A percentile compares a stretch with the other conserved stretches of the same genome.
These are phyloP conservation scores for Dentipellis sp. DNA, from an alignment of 768 basidiomycete species.

Conservation along the genomic window DNA sequence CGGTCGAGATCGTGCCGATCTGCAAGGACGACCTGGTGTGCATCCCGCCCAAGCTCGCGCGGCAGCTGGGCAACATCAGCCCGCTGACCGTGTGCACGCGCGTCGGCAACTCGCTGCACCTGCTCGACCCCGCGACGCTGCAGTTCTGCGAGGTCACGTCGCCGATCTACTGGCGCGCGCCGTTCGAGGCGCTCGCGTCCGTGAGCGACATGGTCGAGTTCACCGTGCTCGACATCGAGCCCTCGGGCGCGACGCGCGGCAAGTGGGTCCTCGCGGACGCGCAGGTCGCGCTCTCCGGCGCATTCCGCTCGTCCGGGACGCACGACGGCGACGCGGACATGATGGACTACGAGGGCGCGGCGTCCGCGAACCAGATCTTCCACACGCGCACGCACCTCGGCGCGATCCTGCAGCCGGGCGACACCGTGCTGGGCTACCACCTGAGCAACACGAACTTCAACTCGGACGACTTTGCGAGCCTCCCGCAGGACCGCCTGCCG, in stretches of 20 bases:
- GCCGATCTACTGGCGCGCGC: conserved; percentile 81
- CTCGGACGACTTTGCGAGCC: conserved; percentile 69
- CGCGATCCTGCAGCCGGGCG: conserved; percentile 87
- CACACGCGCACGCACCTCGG: conserved; percentile 97
- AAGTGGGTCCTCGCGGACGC: conserved; percentile 83
- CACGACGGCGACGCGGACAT: conserved; percentile 33
- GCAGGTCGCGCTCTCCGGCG: conserved; percentile 80
- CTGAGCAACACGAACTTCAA: conserved; percentile 90
- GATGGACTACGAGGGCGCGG: conserved; percentile 52
- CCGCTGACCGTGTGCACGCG: conserved; percentile 84
- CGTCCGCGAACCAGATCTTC: conserved; percentile 67
- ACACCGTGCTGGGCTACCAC: conserved; percentile 86
- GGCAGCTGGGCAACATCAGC: conserved; percentile 77
- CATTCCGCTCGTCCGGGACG: conserved; percentile 49
- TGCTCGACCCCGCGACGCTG: conserved; percentile 84
- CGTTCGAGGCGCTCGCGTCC: conserved; percentile 78
- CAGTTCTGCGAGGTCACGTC: conserved; percentile 74
- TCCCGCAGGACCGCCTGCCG: conserved; percentile 63
- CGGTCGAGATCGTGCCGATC: conserved; percentile 92
- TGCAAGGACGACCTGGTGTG: conserved; percentile 98
- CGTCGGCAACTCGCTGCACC: conserved; percentile 85
- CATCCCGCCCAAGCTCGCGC: conserved; percentile 76
- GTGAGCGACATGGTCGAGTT: conserved; percentile 89
- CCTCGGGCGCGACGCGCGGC: conserved; percentile 59
- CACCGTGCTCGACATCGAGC: conserved; percentile 90